Base-by-base conservation (phyloP, 176 grass and related monocot species). In the Microstegium vimineum region DNA sequence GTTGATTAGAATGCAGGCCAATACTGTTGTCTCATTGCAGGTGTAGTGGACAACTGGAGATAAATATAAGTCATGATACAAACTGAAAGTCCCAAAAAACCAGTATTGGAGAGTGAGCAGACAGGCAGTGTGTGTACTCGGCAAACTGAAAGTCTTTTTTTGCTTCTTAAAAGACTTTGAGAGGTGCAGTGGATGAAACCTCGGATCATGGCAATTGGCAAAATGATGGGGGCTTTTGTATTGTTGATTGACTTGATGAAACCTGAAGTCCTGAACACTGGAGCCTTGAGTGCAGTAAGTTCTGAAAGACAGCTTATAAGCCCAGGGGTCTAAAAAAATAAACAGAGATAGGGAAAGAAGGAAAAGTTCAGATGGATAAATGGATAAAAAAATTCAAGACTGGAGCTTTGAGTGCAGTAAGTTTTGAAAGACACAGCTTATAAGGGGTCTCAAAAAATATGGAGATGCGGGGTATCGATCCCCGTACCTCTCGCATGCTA, bases 401-500 rank as follows among this genome's bases (percentile, higher is more conserved):
- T 63, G 64, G 22, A 12, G 2, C 6, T 31, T 34, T 34, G 43
- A 46, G 12, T 46, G 11, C 41, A 38, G 7, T 52, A 14, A 3
- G 76, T 56, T 35, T 74, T 3, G 43, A 74, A 74, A 81, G 84
- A 64, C 57, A 31, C 13, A 6, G 37, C 22, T 28, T 18, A 72
- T 10, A 33, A 46, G 43, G 3, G 46, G 64, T 22, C 9, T 9
- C 69, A 69, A n/a, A 9, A 3, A 26, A 4, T 0, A 0, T 97
- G 87, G 94, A 97, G 90, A 97, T 86, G 81, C 81, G 83, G 91
- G 83, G 89, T 90, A 97, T 97, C 89, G 87, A 97, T 97, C 92
- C 94, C 94, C 90, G 77, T 94, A 70, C 91, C 91, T 97, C 92
- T 97, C 94, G 87, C 94, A 97, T 97, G 92, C 90, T 74, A 57